Percentiles rank a stretch among this genome's conserved stretches.
phyloP scores from a whole-genome alignment of 805 yeast species.

The Hanseniaspora mollemarum region DNA sequence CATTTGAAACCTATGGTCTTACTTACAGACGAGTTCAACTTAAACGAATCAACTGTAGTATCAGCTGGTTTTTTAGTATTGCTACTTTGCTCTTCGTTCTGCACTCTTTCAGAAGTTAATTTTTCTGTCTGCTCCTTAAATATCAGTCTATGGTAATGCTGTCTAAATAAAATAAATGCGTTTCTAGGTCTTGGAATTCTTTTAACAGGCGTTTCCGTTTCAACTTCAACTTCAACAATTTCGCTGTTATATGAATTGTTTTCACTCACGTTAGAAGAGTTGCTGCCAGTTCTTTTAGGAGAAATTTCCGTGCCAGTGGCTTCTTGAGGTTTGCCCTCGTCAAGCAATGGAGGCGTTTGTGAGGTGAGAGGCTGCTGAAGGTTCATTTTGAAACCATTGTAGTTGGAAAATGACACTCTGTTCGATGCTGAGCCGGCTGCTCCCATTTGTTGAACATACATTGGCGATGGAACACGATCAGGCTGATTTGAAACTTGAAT shows the following conservation, averaged over 20 bases:
- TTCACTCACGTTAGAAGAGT: not conserved
- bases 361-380: not conserved
- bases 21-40: slow-evolving; percentile 34
- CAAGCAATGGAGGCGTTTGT: not conserved
- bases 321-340: not conserved
- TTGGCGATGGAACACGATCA: not conserved
- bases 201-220: slow-evolving; percentile 10
- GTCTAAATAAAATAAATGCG: slow-evolving; percentile 77
- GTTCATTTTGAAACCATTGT: not conserved
- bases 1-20: slow-evolving; percentile 45
- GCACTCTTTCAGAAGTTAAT: not conserved
- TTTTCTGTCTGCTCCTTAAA: slow-evolving; percentile 10
- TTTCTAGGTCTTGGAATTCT: slow-evolving; percentile 71
- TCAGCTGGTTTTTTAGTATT: not conserved
- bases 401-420: not conserved
- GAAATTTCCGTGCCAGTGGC: not conserved
- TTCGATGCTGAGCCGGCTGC: not conserved
- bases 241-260: not conserved
- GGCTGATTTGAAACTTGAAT: not conserved
- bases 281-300: not conserved
- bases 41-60: slow-evolving; percentile 39
- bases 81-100: not conserved
- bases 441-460: not conserved
- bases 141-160: slow-evolving; percentile 52
- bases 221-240: slow-evolving; percentile 8